Conservation (phyloP, 352 stramenopile species). For the Globisporangium spinosum region DNA sequence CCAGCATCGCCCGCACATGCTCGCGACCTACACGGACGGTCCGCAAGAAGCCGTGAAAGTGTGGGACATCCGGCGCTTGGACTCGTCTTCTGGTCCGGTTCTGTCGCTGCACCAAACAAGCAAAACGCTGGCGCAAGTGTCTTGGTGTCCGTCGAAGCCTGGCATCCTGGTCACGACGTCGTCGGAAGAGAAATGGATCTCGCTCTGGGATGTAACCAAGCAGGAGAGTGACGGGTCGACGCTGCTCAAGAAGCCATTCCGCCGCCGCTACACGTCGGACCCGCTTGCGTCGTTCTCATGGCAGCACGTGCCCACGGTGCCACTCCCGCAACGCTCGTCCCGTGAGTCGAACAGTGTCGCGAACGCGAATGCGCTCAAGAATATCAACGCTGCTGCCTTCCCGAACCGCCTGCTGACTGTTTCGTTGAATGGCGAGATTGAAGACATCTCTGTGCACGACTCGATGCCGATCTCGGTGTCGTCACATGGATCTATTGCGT, state of each 20-base stretch:
- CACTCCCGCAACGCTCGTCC: slow-evolving; percentile 4
- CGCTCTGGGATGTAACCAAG: slow-evolving; percentile 77
- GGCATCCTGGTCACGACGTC: slow-evolving; percentile 78
- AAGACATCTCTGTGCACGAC: slow-evolving; percentile 86
- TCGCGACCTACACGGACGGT: slow-evolving; percentile 81
- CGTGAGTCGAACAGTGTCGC: slow-evolving; percentile 16
- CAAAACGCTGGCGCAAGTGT: slow-evolving; percentile 72
- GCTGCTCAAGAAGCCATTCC: slow-evolving; percentile 71
- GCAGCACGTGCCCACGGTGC: slow-evolving; percentile 42
- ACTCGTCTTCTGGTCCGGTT: slow-evolving; percentile 55
- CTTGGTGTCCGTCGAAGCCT: slow-evolving; percentile 80
- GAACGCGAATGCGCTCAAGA: slow-evolving; percentile 27
- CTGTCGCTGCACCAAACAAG: slow-evolving; percentile 69
- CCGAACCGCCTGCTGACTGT: slow-evolving; percentile 78
- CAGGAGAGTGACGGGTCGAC: slow-evolving; percentile 39
- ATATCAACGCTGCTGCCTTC: slow-evolving; percentile 54
- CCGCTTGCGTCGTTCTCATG: slow-evolving; percentile 78
- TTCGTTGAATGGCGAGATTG: slow-evolving; percentile 68
- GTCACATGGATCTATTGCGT: slow-evolving; percentile 59
- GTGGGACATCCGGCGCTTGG: slow-evolving; percentile 84
- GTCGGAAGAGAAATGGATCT: slow-evolving; percentile 78
- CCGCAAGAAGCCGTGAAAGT: slow-evolving; percentile 82
- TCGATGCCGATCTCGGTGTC: slow-evolving; percentile 82
- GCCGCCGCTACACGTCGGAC: slow-evolving; percentile 72
- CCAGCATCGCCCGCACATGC: slow-evolving; percentile 69